These are phyloP conservation scores for Emiliania huxleyi DNA, from an alignment of 78 protist genomes.

Conservation along the genomic window DNA sequence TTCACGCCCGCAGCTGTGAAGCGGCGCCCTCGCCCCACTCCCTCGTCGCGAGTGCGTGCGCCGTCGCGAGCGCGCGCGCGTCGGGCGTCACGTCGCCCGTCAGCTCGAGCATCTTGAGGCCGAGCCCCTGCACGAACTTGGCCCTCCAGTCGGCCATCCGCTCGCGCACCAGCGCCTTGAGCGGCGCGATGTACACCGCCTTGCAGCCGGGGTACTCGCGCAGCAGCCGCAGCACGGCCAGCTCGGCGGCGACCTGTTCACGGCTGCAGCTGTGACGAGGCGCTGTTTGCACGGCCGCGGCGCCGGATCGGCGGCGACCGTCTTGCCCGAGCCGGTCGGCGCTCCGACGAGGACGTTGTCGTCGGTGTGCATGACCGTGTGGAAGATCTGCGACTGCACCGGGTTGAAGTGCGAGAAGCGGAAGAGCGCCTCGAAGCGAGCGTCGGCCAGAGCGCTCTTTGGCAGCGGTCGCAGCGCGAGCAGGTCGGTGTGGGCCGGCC, in stretches of 20 bases:
- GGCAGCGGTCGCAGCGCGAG: conserved; percentile 92
- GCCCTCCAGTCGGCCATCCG: conserved; percentile 93
- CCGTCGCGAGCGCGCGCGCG: conserved; percentile 72
- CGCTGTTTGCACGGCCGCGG: too few species aligned
- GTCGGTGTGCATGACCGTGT: conserved; percentile 86
- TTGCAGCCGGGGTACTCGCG: conserved; percentile 53
- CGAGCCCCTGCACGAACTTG: conserved; percentile 64
- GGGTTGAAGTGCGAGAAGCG: conserved; percentile 94
- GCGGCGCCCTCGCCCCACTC: too few species aligned
- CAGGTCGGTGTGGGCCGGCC: conserved; percentile 89
- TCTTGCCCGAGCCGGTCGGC: conserved; percentile 98
- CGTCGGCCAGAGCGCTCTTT: conserved; percentile 60
- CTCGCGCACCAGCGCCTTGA: conserved; percentile 99
- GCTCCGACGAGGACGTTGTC: conserved; percentile 95
- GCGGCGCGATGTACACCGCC: conserved; percentile 98
- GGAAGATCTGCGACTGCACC: conserved; percentile 91
- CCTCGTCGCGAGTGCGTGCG: conserved; percentile 93
- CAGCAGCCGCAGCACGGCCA: conserved; percentile 86
- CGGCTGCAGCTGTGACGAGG: too few species aligned
- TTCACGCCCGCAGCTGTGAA: too few species aligned
- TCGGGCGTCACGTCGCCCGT: conserved; percentile 98
- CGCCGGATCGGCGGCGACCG: too few species aligned
- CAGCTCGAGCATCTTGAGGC: conserved; percentile 87
- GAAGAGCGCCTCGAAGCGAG: conserved; percentile 62
- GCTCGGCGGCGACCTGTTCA: too few species aligned